phyloP scores from a whole-genome alignment of 345 rosid genomes.

The Arabis hirsuta region DNA sequence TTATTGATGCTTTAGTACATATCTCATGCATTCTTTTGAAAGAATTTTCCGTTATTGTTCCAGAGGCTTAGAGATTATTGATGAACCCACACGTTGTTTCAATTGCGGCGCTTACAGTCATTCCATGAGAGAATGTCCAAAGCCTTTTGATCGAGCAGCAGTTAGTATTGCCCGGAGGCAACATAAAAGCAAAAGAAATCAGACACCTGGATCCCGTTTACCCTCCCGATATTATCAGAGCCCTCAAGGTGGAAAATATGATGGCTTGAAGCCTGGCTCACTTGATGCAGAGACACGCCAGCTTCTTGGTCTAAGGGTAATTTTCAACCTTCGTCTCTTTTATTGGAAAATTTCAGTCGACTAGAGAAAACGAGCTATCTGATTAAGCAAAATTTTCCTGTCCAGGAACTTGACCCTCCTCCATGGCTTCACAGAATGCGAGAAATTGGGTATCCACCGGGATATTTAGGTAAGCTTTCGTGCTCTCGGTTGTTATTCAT shows the following conservation, averaged over 20 bases:
- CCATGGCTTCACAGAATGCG: conserved; percentile 98
- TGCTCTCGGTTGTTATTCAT: neutral
- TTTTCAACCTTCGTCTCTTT: conserved; percentile 6
- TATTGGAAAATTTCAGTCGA: neutral
- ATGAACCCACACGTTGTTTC: conserved; percentile 84
- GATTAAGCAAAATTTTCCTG: neutral
- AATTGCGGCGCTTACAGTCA: conserved; percentile 93
- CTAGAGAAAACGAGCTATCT: neutral
- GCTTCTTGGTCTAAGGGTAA: conserved; percentile 88
- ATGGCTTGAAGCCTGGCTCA: conserved; percentile 85
- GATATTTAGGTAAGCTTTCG: conserved; percentile 70
- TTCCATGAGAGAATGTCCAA: conserved; percentile 82
- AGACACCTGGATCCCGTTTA: conserved; percentile 57
- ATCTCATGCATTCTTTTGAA: conserved; percentile 11
- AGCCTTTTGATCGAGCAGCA: conserved; percentile 82
- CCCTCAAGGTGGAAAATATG: conserved; percentile 74
- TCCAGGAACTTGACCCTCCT: conserved; percentile 97
- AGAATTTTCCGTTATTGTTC: conserved; percentile 31
- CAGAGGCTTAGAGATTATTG: conserved; percentile 79
- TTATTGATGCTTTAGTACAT: conserved; percentile 5
- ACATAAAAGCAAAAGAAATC: conserved; percentile 70
- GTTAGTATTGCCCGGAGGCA: conserved; percentile 83
- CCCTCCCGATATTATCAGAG: conserved; percentile 74
- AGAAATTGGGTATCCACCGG: conserved; percentile 96
- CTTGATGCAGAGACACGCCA: conserved; percentile 78